These are phyloP conservation scores for Farysia itapuensis DNA, from an alignment of 1,284 basidiomycete genomes.

Conservation along the genomic window DNA sequence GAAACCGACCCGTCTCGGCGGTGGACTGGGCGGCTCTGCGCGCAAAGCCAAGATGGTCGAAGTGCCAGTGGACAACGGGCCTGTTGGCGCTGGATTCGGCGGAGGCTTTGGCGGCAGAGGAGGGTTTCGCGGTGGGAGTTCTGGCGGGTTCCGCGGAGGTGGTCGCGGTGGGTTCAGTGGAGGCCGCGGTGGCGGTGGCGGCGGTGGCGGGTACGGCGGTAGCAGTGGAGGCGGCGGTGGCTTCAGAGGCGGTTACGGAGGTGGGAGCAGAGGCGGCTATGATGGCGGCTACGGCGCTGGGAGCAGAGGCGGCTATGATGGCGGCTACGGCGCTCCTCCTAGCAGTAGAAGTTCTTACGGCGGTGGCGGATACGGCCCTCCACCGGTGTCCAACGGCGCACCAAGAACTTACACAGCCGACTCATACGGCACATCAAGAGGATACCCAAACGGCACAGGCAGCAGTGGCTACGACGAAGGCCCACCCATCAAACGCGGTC, in stretches of 20 bases:
- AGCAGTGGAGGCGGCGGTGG: background rate
- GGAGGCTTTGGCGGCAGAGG: conserved; percentile 43
- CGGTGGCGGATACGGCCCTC: conserved; percentile 30
- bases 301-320: conserved; percentile 23
- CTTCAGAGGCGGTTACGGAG: conserved; percentile 16
- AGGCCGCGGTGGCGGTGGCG: conserved; percentile 1
- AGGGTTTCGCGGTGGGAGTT: conserved; percentile 61
- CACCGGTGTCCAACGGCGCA: conserved; percentile 2
- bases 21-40: conserved; percentile 88
- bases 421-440: conserved; percentile 4
- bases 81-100: conserved; percentile 10
- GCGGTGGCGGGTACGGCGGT: conserved; percentile 24
- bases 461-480: conserved; percentile 6
- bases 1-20: conserved; percentile 93
- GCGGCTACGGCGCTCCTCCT: background rate
- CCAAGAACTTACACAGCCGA: conserved; percentile 5
- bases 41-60: conserved; percentile 47
- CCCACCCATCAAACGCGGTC: conserved; percentile 27
- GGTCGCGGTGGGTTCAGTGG: conserved; percentile 23
- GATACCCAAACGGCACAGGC: background rate
- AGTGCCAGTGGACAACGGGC: conserved; percentile 3
- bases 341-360: conserved; percentile 13
- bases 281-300: conserved; percentile 1
- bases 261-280: conserved; percentile 14
- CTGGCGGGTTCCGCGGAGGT: conserved; percentile 54